These are phyloP conservation scores for Alternaria atra DNA, from an alignment of 2,329 filamentous ascomycete genomes.

Conservation along the genomic window DNA sequence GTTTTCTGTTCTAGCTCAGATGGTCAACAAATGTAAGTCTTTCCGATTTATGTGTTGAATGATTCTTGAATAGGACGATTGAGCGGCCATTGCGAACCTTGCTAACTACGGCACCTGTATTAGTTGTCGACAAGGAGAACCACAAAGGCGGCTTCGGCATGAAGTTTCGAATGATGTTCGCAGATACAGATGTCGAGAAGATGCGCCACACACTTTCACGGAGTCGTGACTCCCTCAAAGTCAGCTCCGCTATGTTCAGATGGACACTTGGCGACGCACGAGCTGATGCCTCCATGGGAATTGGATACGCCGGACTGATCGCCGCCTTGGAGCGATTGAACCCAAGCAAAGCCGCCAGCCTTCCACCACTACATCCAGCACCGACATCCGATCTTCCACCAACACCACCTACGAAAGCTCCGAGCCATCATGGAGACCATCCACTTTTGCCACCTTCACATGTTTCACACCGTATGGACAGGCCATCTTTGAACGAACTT, in stretches of 20 bases:
- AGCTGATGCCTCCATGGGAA: constrained; percentile 68
- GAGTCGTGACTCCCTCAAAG: constrained; percentile 68
- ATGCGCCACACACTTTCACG: constrained; percentile 66
- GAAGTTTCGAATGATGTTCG: constrained; percentile 65
- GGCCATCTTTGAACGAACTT: constrained; percentile 32
- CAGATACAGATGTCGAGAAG: constrained; percentile 68
- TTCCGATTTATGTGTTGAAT: background rate
- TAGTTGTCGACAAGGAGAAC: constrained; percentile 66
- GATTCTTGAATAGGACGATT: no score
- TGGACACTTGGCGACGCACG: constrained; percentile 69
- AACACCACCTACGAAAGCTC: constrained; percentile 31
- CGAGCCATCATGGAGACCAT: constrained; percentile 13
- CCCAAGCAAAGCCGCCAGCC: constrained; percentile 35
- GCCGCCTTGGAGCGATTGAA: constrained; percentile 68
- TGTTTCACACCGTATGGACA: constrained; percentile 18
- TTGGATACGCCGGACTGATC: constrained; percentile 72
- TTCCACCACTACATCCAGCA: constrained; percentile 39
- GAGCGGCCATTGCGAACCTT: background rate
- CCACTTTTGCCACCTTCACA: constrained; percentile 15
- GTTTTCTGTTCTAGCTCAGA: constrained; percentile 70
- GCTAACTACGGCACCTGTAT: constrained; percentile 1
- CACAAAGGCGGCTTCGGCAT: constrained; percentile 68
- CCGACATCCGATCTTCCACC: constrained; percentile 44
- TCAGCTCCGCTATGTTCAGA: constrained; percentile 71
- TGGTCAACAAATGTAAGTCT: constrained; percentile 61